These are phyloP conservation scores for Tylopilus vinaceipallidus DNA, from an alignment of 768 basidiomycete species.

Conservation along the genomic window DNA sequence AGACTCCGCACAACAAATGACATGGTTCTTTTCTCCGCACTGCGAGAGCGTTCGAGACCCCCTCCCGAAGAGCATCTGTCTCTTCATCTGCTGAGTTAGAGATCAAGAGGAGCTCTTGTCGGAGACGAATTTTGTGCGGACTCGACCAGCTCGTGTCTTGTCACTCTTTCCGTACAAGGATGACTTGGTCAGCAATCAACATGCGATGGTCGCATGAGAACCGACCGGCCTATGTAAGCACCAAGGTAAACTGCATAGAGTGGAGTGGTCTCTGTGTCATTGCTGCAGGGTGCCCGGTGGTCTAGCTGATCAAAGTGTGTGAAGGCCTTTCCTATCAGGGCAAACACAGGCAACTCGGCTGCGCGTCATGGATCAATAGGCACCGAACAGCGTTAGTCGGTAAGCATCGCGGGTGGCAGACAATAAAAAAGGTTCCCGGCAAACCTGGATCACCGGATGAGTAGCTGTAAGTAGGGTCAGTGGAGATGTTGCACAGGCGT, in stretches of 20 bases:
- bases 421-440: background rate
- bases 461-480: background rate
- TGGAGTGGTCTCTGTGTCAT: background rate
- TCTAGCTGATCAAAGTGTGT: background rate
- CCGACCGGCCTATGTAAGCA: background rate
- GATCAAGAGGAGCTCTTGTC: background rate
- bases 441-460: background rate
- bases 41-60: background rate
- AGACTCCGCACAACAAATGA: no score
- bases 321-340: background rate
- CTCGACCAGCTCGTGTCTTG: background rate
- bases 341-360: background rate
- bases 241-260: background rate
- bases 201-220: background rate
- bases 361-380: background rate
- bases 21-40: background rate
- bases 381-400: background rate
- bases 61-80: background rate
- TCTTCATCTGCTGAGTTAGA: background rate
- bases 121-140: constrained; percentile 10
- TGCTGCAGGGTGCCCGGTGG: background rate
- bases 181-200: background rate
- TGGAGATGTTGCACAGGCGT: background rate
- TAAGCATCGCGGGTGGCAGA: background rate
- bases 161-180: background rate